These are phyloP conservation scores for Cladophialophora chaetospira DNA, from an alignment of 2,329 filamentous ascomycete species.

Conservation along the genomic window DNA sequence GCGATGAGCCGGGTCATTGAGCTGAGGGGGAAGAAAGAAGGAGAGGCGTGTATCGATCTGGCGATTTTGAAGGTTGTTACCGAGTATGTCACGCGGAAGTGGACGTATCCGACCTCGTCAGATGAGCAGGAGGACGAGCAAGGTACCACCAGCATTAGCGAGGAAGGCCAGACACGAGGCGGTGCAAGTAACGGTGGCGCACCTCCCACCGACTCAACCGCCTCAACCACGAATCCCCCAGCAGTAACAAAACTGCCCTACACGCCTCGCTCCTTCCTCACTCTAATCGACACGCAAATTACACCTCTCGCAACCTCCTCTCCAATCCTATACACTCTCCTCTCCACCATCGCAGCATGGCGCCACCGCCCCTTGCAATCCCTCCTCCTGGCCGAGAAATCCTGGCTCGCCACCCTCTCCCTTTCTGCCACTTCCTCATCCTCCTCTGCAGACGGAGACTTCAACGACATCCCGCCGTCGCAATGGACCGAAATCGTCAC, in stretches of 20 bases:
- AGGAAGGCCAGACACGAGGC: not conserved
- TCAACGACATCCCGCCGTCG: slow-evolving; percentile 51
- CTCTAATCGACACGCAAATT: slow-evolving; percentile 73
- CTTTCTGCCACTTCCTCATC: not conserved
- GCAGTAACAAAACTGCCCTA: slow-evolving; percentile 52
- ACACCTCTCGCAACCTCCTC: slow-evolving; percentile 82
- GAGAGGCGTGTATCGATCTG: slow-evolving; percentile 76
- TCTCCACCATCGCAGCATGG: slow-evolving; percentile 74
- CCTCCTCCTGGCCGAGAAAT: slow-evolving; percentile 82
- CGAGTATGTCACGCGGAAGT: slow-evolving; percentile 64
- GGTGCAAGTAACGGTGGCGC: not conserved
- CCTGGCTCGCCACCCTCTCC: slow-evolving; percentile 66
- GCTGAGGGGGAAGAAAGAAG: slow-evolving; percentile 65
- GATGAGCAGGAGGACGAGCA: not conserved
- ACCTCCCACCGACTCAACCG: slow-evolving; percentile 37
- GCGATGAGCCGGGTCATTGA: slow-evolving; percentile 75
- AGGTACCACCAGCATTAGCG: not conserved
- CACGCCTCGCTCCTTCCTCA: slow-evolving; percentile 54
- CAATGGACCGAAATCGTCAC: slow-evolving; percentile 73
- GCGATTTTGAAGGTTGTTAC: slow-evolving; percentile 73
- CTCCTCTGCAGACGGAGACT: slow-evolving; percentile 10
- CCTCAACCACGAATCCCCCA: slow-evolving; percentile 40
- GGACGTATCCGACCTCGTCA: slow-evolving; percentile 38
- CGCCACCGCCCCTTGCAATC: slow-evolving; percentile 69
- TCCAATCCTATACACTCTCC: slow-evolving; percentile 73